Evolutionary conservation across 805 yeast genomes (phyloP), one percentile per base, ranked within the genome.

Genomic region (Novakomyces olei): DNA sequence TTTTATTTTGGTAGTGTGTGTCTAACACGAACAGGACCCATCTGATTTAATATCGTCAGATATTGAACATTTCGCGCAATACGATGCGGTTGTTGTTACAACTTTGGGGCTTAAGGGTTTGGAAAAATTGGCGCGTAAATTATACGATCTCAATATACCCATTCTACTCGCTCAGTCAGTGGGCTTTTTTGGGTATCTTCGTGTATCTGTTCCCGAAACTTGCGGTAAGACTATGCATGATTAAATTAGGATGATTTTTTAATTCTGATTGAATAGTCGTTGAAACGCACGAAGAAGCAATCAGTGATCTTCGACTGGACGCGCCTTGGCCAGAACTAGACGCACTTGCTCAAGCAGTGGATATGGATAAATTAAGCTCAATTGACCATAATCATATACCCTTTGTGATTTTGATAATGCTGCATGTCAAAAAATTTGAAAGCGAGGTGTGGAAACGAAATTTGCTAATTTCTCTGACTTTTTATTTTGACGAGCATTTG

Each of bases 311-410:
- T 36, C 54, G 92, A 33, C 50, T 81, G 2, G 72, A 69, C 37
- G 27, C 33, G 2, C 77, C 88, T 1, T 85, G 94, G 93, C 52
- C 58, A 1, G 80, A 76, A 41, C 50, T 81, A 5, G 48, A 50
- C 24, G 53, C 50, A 0, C 69, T 60, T 40, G 58, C 65, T 10
- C 64, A 67, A 31, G 48, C 65, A 1, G 54, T 70, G 29, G 67
- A 71, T 34, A 40, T 75, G 8, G 55, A 56, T 1, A 19, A 38
- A 0, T 37, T 72, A 25, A 62, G 58, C 30, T 65, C 59, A 26
- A 31, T 36, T 7, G 58, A 48, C 5, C 44, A 46, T n/a, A 65
- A 78, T 0, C 72, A 72, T 41, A 60, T 78, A 6, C 94, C 95
- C 1, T 79, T 63, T 43, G 56, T 71, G 12, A 59, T 74, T 1